Conservation (phyloP, 2,329 filamentous ascomycete species). For the Fusarium sp. region DNA sequence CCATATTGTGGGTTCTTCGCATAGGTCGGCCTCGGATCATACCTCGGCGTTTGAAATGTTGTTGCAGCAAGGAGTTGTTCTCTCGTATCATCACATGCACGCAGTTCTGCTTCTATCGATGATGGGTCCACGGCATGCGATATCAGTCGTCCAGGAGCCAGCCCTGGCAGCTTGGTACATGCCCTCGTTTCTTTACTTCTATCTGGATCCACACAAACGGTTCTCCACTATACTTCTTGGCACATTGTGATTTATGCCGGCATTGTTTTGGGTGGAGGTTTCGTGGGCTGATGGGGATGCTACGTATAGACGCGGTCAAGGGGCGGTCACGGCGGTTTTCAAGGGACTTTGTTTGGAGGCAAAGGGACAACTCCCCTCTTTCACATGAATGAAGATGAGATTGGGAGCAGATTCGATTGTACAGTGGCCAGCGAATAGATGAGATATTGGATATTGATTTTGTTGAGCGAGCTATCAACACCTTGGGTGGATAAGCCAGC, state of each 20-base stretch:
- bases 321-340: neutral
- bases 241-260: constrained; percentile 1
- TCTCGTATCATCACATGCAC: neutral
- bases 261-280: constrained; percentile 1
- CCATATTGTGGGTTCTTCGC: constrained; percentile 15
- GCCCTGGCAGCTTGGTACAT: neutral
- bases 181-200: neutral
- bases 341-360: neutral
- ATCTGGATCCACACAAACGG: neutral
- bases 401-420: constrained; percentile 3
- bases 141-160: neutral
- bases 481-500: neutral
- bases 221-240: neutral
- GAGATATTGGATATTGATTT: constrained; percentile 10
- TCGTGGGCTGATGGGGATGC: neutral
- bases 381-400: constrained; percentile 3
- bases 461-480: neutral
- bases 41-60: constrained; percentile 37
- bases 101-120: neutral
- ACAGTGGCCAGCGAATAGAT: constrained; percentile 27
- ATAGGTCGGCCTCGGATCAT: constrained; percentile 33
- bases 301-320: constrained; percentile 19
- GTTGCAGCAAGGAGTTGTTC: constrained; percentile 24
- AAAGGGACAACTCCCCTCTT: constrained; percentile 20
- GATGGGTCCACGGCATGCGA: neutral